These are phyloP conservation scores for Epichloe uncinata DNA, from an alignment of 2,329 filamentous ascomycete species.

Conservation along the genomic window DNA sequence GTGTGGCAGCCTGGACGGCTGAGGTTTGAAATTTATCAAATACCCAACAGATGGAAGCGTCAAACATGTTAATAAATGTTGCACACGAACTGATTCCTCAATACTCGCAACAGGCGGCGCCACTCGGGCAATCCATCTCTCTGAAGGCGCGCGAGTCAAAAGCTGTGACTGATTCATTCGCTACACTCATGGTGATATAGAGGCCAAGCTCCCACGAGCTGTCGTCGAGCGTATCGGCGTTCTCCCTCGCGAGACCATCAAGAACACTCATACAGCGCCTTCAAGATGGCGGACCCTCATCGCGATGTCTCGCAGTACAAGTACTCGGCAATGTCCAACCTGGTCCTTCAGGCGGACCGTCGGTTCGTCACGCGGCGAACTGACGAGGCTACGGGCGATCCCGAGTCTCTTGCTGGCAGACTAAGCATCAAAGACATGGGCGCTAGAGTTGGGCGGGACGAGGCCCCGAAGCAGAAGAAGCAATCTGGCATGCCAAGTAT, in stretches of 20 bases:
- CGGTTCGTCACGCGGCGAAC: conserved; percentile 85
- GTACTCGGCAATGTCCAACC: conserved; percentile 99
- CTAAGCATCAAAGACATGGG: conserved; percentile 95
- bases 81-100: conserved; percentile 8
- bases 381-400: conserved; percentile 93
- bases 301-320: conserved; percentile 93
- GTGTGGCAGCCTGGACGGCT: conserved; percentile 10
- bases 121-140: conserved; percentile 9
- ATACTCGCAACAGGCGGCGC: conserved; percentile 12
- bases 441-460: conserved; percentile 63
- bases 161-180: conserved; percentile 8
- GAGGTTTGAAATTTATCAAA: conserved; percentile 23
- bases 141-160: conserved; percentile 5
- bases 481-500: conserved; percentile 52
- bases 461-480: conserved; percentile 72
- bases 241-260: conserved; percentile 15
- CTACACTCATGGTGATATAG: conserved; percentile 23
- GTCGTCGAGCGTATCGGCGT: conserved; percentile 24
- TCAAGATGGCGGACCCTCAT: conserved; percentile 59
- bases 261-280: conserved; percentile 11
- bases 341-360: conserved; percentile 99
- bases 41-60: neutral
- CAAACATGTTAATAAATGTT: neutral
- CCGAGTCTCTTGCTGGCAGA: conserved; percentile 88
- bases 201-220: conserved; percentile 19